Base-by-base conservation (phyloP, 2,329 filamentous ascomycete genomes). In the Ophiocordyceps camponoti-saundersi region DNA sequence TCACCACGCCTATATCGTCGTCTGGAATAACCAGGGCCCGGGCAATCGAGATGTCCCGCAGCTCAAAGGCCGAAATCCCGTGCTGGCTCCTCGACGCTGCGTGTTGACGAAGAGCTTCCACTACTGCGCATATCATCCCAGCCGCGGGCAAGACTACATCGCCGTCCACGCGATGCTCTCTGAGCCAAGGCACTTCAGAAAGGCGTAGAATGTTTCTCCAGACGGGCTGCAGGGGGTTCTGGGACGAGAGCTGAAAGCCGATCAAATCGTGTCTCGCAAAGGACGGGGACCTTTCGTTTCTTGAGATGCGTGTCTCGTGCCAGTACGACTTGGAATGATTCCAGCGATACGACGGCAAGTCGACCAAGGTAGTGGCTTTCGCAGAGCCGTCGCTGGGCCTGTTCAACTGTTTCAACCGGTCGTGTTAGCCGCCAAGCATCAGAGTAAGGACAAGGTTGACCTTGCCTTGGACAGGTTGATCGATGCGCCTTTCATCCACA, bases 321-420 rank as follows among this genome's bases (percentile, higher is more conserved):
- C 44, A 46, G 44, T 46, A 46, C 36, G 44, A 46, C 8, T 16
- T 23, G 4, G 44, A 41, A n/a, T 46, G 44, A 11, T 46, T 46
- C 44, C 44, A 46, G n/a, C 34, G n/a, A 23, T 46, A 46, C 11
- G 44, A 30, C 10, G 44, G 44, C 21, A 46, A 16, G 21, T 46
- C 34, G 21, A 22, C 18, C 36, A 46, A 30, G 44, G 32, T 13
- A 6, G 34, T 21, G 3, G 23, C 23, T 5, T 34, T 16, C 18
- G 22, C 12, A 46, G 44, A 26, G 5, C 32, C 5, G 5, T 5
- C 11, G 32, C 11, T 36, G 4, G 11, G 13, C 32, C 11, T 36
- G 4, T 13, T 36, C 12, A 8, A 8, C 20, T 11, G 34, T 15
- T 21, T 42, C 44, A 22, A 15, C 44, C 39, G n/a, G n/a, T n/a